Evolutionary conservation across 2,329 filamentous ascomycete genomes (phyloP), one percentile per base, ranked within the genome.

Genomic region (Xylariaceae sp.): DNA sequence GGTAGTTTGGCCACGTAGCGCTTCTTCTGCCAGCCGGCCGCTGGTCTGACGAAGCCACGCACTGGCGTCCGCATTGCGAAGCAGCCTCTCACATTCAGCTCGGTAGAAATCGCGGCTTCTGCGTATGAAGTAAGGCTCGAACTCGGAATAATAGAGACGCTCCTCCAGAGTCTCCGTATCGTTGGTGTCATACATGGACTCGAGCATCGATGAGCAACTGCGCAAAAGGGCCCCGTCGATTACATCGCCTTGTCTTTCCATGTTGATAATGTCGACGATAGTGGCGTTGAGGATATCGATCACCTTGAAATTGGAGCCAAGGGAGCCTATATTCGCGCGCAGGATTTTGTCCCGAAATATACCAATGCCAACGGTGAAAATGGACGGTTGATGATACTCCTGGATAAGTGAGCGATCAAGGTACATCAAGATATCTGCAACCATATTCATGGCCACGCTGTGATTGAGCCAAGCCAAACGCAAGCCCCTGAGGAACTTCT

Each of bases 381-480:
- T 94, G 0, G 89, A 88, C 0, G 90, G 87, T 4, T 85, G 82
- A 61, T 86, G 83, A 4, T 75, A 69, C 63, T 95, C 91, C 42
- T 86, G 80, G 53, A 86, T 88, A 69, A 89, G 92, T 34, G 92
- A 87, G 53, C 92, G 88, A 71, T 99, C 93, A 80, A 99, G 90
- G 71, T 97, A 97, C 92, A 97, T 97, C 55, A 97, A 80, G 37
- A 97, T 91, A 73, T 97, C 94, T 3, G 92, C 92, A 54, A 91
- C 88, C 93, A 97, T 97, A 71, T 91, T 92, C 90, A 96, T 96
- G 50, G 89, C 92, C 58, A 89, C 84, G 71, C 92, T 90, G 71
- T 99, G 92, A 63, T 95, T 89, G 62, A 92, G 85, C 91, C 92
- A 99, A 2, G 87, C 85, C 59, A 86, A 81, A 67, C 88, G 88